A percentile compares a stretch with the other conserved stretches of the same genome.
Conservation (phyloP, 306 rosid genomes). For the Lupinus albus region DNA sequence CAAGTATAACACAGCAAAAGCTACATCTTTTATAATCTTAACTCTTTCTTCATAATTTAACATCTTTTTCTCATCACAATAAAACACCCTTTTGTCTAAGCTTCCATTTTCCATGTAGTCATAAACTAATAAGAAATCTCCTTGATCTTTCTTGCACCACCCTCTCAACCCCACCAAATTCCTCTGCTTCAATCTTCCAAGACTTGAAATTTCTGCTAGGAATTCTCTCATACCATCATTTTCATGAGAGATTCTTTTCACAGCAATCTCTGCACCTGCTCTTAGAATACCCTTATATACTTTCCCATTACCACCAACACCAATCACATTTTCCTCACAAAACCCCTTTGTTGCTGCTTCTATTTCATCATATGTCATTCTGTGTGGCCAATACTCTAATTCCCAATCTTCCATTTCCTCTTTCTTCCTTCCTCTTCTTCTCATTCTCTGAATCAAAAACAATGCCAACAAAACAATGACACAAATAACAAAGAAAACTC, state of each 20-base stretch:
- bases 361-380: conserved; percentile 64
- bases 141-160: conserved; percentile 78
- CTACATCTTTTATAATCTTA: conserved; percentile 72
- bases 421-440: conserved; percentile 51
- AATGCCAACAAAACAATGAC: conserved; percentile 41
- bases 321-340: conserved; percentile 69
- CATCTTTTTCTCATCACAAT: conserved; percentile 53
- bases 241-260: conserved; percentile 73
- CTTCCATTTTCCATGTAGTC: conserved; percentile 92
- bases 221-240: conserved; percentile 77
- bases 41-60: conserved; percentile 55
- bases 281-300: conserved; percentile 70
- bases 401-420: conserved; percentile 94
- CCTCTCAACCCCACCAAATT: conserved; percentile 74
- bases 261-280: conserved; percentile 68
- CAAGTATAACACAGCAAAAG: conserved; percentile 64
- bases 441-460: conserved; percentile 49
- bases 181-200: conserved; percentile 82
- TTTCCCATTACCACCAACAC: conserved; percentile 83
- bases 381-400: conserved; percentile 90
- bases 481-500: conserved; percentile 45
- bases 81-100: conserved; percentile 68
- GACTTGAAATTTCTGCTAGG: conserved; percentile 79
- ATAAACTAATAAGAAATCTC: conserved; percentile 68
- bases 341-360: conserved; percentile 66